phyloP scores from a whole-genome alignment of 1,284 basidiomycete species.

The Stygiomarasmius scandens region DNA sequence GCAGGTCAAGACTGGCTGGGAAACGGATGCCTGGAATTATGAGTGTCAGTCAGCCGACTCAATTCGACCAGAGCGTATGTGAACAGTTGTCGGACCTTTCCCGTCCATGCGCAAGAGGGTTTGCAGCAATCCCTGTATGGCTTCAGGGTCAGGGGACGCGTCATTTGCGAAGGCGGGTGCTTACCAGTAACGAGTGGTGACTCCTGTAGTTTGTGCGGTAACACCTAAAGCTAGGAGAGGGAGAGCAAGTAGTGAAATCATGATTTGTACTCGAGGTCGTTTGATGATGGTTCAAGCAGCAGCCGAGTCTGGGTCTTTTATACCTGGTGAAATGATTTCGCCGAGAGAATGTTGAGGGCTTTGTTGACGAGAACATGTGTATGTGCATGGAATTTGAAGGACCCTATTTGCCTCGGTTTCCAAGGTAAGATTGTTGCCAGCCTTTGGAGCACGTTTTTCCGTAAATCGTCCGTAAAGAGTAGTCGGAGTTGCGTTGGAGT shows the following conservation, averaged over 20 bases:
- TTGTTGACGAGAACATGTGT: too few species aligned
- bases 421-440: too few species aligned
- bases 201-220: constrained; percentile 13
- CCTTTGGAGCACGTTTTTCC: not conserved
- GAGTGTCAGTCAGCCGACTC: not conserved
- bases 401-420: too few species aligned
- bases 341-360: too few species aligned
- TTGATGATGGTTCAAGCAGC: not conserved
- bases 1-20: constrained; percentile 19
- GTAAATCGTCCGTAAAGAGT: not conserved
- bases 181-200: constrained; percentile 18
- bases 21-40: constrained; percentile 13
- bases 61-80: not conserved
- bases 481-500: too few species aligned
- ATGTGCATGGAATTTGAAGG: too few species aligned
- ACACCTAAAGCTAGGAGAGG: constrained; percentile 3
- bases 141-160: not conserved
- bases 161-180: not conserved
- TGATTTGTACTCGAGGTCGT: not conserved
- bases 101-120: constrained; percentile 18
- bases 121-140: constrained; percentile 17
- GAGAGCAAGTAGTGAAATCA: not conserved
- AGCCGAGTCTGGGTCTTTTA: not conserved
- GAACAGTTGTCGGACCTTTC: constrained; percentile 6
- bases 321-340: not conserved